Percentiles rank a stretch among this genome's conserved stretches.
phyloP scores from a whole-genome alignment of 2,329 filamentous ascomycete genomes.

The Neurospora sp. region DNA sequence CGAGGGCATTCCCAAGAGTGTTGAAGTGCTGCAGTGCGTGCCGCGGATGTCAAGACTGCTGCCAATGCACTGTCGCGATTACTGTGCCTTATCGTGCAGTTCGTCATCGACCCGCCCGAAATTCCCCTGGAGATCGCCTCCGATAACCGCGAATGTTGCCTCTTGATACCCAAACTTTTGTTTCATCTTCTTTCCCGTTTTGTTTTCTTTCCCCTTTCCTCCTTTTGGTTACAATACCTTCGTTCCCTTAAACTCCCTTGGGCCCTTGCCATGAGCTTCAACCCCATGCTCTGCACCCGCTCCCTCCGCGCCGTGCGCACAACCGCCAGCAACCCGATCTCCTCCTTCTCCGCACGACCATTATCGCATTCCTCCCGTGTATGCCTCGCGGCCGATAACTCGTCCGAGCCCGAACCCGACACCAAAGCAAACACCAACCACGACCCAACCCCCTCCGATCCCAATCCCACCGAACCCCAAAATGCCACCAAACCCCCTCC shows the following conservation, averaged over 20 bases:
- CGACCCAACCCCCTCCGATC: neutral
- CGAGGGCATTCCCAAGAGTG: neutral
- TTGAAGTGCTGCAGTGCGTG: neutral
- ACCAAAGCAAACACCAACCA: neutral
- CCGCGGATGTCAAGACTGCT: neutral
- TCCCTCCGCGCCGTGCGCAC: constrained; percentile 8
- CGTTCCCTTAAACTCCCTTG: neutral
- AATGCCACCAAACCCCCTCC: neutral
- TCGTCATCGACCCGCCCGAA: constrained; percentile 1
- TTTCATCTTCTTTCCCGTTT: neutral
- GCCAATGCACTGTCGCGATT: constrained; percentile 1
- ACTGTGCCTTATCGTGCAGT: constrained; percentile 5
- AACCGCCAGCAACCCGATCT: neutral
- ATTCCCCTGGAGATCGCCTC: neutral
- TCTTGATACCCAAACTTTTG: neutral
- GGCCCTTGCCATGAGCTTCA: constrained; percentile 5
- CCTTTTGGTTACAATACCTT: neutral
- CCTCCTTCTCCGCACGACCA: neutral
- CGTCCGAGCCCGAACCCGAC: neutral
- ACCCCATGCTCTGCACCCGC: constrained; percentile 8
- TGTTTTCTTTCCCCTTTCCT: neutral
- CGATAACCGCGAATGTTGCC: neutral
- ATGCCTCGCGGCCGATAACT: constrained; percentile 1
- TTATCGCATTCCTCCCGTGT: neutral
- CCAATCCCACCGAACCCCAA: neutral